Evolutionary conservation across 1,284 basidiomycete species (phyloP), one percentile per base, ranked within the genome.

Genomic region (Ustilago sp.): DNA sequence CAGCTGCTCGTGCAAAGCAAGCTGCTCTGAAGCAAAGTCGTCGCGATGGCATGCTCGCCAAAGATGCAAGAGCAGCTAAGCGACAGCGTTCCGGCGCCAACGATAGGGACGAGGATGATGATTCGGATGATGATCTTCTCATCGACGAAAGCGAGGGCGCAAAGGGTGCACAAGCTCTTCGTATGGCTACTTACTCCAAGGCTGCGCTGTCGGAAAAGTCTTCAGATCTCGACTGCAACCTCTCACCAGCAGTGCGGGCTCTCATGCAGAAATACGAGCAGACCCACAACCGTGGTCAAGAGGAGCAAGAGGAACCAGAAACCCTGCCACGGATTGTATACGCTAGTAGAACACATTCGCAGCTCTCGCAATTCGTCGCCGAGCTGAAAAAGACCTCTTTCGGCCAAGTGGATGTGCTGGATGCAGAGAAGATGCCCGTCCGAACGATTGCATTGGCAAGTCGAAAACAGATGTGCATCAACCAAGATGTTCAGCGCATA

Each of bases 261-360:
- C 88, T 97, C 23, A 93, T 97, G 91, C 89, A 89, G 58, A 65
- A 75, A 86, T 79, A 81, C 75, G 54, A 86, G 87, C 50, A 61
- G 38, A 52, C 58, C 43, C 60, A 68, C 32, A 48, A 45, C 28
- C 31, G 77, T 74, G 62, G 34, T 5, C 50, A 87, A 7, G 77
- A 75, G 19, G 66, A 75, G 35, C 67, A 78, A 17, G 72, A 73
- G 13, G 69, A 77, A 43, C 58, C 80, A 88, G 89, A 79, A 45
- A 81, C 79, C 11, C 71, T 63, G 17, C 85, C 83, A 23, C 77
- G 85, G 35, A 91, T 99, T 63, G 95, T 92, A 85, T 98, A 95
- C 85, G 93, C 94, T 0, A 98, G 95, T 0, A 89, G 97, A 35
- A 99, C 96, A 0, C 96, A 99, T 86, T 94, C 94, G 2, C 96